These are phyloP conservation scores for Fusarium sp. DNA, from an alignment of 2,329 filamentous ascomycete species.

Conservation along the genomic window DNA sequence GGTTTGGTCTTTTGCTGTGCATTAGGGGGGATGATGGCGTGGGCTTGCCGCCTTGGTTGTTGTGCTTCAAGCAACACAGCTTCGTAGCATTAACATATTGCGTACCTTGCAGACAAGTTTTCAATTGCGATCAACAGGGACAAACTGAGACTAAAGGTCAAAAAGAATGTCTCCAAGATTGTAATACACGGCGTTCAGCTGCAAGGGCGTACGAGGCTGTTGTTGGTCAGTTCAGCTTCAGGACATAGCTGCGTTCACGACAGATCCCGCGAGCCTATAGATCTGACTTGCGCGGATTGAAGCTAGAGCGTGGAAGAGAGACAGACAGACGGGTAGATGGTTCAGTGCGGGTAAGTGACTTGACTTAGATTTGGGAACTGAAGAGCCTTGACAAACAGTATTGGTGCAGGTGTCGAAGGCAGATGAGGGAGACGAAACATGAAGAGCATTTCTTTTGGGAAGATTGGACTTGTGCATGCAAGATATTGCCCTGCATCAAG, in stretches of 20 bases:
- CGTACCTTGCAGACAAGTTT: constrained; percentile 26
- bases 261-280: constrained; percentile 14
- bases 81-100: constrained; percentile 5
- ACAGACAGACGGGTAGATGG: constrained; percentile 33
- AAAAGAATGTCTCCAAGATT: constrained; percentile 23
- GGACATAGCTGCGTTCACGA: constrained; percentile 11
- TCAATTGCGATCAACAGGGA: constrained; percentile 21
- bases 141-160: constrained; percentile 28
- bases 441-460: constrained; percentile 48
- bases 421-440: constrained; percentile 40
- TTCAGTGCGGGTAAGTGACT: constrained; percentile 34
- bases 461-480: constrained; percentile 44
- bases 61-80: not conserved
- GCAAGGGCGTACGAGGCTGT: constrained; percentile 34
- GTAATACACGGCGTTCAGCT: constrained; percentile 18
- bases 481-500: constrained; percentile 44
- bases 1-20: constrained; percentile 1
- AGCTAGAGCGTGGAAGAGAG: constrained; percentile 26
- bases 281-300: constrained; percentile 10
- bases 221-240: constrained; percentile 33
- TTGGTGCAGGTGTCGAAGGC: constrained; percentile 35
- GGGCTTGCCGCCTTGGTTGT: constrained; percentile 10
- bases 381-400: constrained; percentile 40
- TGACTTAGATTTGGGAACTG: constrained; percentile 41
- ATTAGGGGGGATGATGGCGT: not conserved